Conservation (phyloP, 2,329 filamentous ascomycete genomes). For the Dactylellina haptotyla region DNA sequence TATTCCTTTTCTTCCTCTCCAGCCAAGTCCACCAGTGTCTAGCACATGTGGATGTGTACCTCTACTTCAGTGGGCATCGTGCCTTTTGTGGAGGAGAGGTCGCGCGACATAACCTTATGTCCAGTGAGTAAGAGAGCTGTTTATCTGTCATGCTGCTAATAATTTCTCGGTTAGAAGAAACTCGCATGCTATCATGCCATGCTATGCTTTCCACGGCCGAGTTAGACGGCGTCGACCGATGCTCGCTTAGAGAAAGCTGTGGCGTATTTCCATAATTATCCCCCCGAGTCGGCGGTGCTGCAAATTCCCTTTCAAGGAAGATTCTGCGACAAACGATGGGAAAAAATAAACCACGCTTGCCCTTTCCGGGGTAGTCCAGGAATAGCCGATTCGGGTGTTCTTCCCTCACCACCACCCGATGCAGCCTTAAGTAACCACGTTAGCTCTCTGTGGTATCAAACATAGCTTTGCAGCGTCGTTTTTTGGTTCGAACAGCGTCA, state of each 20-base stretch:
- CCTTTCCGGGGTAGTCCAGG: conserved; percentile 5
- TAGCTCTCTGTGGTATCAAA: conserved; percentile 1
- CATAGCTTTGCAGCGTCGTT: conserved; percentile 11
- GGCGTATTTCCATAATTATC: conserved; percentile 55
- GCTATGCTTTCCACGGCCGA: too few species aligned
- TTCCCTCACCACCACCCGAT: background rate
- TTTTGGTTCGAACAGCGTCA: conserved; percentile 16
- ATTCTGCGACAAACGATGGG: conserved; percentile 45
- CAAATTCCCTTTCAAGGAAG: conserved; percentile 51
- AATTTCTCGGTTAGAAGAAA: background rate
- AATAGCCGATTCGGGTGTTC: conserved; percentile 42
- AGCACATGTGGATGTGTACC: too few species aligned
- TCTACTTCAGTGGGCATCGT: too few species aligned
- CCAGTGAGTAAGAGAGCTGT: too few species aligned
- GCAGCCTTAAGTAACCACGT: conserved; percentile 4
- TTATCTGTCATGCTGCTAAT: too few species aligned
- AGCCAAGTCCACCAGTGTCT: too few species aligned
- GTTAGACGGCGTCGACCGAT: conserved; percentile 8
- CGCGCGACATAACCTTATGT: too few species aligned
- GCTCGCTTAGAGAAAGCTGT: conserved; percentile 45
- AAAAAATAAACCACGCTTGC: conserved; percentile 54
- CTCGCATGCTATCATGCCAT: too few species aligned
- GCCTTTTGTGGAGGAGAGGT: too few species aligned
- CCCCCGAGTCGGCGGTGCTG: conserved; percentile 41
- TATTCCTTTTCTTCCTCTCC: too few species aligned